Percentiles rank a stretch among this genome's conserved stretches.
phyloP scores from a whole-genome alignment of 352 stramenopile species.

The Pythium aristosporum region DNA sequence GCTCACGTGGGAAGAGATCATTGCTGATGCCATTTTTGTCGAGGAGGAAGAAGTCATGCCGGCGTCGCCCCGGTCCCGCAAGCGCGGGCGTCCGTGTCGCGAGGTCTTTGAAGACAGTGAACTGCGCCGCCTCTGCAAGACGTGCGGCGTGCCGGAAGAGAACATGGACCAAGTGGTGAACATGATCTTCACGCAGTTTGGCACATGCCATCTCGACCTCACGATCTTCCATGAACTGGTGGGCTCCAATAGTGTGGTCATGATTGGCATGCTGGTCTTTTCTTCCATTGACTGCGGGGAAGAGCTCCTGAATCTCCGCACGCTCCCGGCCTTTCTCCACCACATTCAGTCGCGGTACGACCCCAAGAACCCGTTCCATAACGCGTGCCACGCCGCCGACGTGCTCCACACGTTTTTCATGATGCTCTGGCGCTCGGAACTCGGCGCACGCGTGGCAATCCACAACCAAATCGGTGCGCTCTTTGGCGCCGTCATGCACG shows the following conservation, averaged over 20 bases:
- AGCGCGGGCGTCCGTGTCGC: conserved; percentile 37
- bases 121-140: conserved; percentile 49
- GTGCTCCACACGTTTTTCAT: conserved; percentile 81
- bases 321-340: conserved; percentile 50
- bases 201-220: conserved; percentile 66
- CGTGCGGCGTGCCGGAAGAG: conserved; percentile 41
- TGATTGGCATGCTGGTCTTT: conserved; percentile 78
- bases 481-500: conserved; percentile 78
- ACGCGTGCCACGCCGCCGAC: conserved; percentile 75
- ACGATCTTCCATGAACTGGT: conserved; percentile 69
- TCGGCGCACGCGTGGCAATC: conserved; percentile 48
- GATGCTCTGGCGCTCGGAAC: conserved; percentile 53
- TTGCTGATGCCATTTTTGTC: conserved; percentile 24
- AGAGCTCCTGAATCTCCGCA: conserved; percentile 53
- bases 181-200: conserved; percentile 54
- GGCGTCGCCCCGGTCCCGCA: conserved; percentile 41
- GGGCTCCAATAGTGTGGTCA: conserved; percentile 56
- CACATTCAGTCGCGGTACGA: conserved; percentile 69
- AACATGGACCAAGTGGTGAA: conserved; percentile 49
- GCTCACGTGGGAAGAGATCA: conserved; percentile 33
- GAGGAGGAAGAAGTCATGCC: conserved; percentile 51
- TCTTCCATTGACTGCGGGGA: conserved; percentile 50
- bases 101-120: conserved; percentile 52
- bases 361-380: conserved; percentile 75
- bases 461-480: conserved; percentile 74